Conservation (phyloP, 805 yeast genomes). For the Metschnikowia henanensis region DNA sequence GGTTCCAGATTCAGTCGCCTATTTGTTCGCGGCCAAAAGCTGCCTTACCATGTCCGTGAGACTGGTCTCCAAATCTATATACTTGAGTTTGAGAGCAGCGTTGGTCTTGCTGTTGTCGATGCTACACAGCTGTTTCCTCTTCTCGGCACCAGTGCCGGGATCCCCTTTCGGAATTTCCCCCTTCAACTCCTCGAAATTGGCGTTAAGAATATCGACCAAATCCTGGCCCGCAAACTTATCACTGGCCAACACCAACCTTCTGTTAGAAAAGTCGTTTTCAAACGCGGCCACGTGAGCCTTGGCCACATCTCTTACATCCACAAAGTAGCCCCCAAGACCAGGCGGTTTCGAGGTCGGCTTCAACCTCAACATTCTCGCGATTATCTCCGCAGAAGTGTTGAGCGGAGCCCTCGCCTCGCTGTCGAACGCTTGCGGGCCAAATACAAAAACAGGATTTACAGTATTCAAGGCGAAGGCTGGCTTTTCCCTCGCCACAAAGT, state of each 20-base stretch:
- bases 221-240: conserved; percentile 30
- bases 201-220: conserved; percentile 34
- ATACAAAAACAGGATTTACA: conserved; percentile 24
- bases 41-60: conserved; percentile 46
- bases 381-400: conserved; percentile 38
- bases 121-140: conserved; percentile 20
- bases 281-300: conserved; percentile 18
- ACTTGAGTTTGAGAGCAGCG: conserved; percentile 38
- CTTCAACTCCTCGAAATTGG: conserved; percentile 36
- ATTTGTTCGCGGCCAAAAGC: conserved; percentile 21
- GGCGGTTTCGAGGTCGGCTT: conserved; percentile 23
- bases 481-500: conserved; percentile 28
- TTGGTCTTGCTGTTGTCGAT: conserved; percentile 39
- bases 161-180: conserved; percentile 46
- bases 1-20: neutral
- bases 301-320: conserved; percentile 27
- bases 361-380: conserved; percentile 39
- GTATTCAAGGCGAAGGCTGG: conserved; percentile 39
- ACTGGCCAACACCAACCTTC: conserved; percentile 31
- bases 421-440: conserved; percentile 29
- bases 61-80: conserved; percentile 37
- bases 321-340: conserved; percentile 20
- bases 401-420: conserved; percentile 31
- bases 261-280: conserved; percentile 18
- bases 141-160: conserved; percentile 33